phyloP scores from a whole-genome alignment of 805 yeast species.

The Nematodospora valgi region DNA sequence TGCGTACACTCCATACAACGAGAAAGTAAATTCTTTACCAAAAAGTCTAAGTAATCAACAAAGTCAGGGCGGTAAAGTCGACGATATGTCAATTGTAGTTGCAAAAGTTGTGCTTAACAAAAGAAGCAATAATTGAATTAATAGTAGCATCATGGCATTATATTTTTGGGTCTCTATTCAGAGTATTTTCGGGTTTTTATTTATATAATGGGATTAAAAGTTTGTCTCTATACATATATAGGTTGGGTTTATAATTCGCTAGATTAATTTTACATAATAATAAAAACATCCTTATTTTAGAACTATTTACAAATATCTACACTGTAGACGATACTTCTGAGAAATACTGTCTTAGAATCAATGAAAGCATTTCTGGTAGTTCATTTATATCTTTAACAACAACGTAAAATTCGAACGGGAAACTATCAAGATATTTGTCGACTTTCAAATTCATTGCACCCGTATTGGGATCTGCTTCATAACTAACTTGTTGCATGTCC shows the following conservation, averaged over 20 bases:
- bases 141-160: no score
- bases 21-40: constrained; percentile 44
- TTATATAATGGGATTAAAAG: constrained; percentile 1
- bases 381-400: constrained; percentile 87
- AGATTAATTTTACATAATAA: constrained; percentile 2
- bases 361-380: constrained; percentile 85
- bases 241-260: neutral
- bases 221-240: neutral
- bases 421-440: constrained; percentile 80
- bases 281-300: neutral
- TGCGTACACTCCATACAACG: constrained; percentile 53
- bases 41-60: constrained; percentile 22
- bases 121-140: neutral
- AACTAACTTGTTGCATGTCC: constrained; percentile 92
- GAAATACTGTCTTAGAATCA: constrained; percentile 89
- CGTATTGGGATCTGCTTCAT: constrained; percentile 55
- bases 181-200: neutral
- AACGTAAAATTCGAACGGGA: constrained; percentile 96
- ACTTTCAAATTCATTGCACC: constrained; percentile 77
- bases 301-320: constrained; percentile 1
- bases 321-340: constrained; percentile 46
- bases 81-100: constrained; percentile 51
- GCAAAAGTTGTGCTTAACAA: constrained; percentile 34
- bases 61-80: constrained; percentile 52
- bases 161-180: no score